These are phyloP conservation scores for Cyberlindnera mrakii DNA, from an alignment of 805 yeast species.

Conservation along the genomic window DNA sequence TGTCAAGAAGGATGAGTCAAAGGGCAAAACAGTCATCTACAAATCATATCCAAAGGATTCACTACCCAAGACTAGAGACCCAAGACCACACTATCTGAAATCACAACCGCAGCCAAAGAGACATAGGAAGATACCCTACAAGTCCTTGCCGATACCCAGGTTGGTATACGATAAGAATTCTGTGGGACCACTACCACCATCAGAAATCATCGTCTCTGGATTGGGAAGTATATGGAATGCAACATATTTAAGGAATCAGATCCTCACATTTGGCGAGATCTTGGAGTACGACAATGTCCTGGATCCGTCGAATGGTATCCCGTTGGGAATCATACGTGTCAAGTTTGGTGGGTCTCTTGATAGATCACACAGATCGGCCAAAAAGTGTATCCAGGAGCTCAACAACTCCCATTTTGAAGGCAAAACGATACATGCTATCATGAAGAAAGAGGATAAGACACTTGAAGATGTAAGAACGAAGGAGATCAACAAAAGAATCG, in stretches of 20 bases:
- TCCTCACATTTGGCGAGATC: slow-evolving; percentile 54
- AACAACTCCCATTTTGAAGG: slow-evolving; percentile 45
- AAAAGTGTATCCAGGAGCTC: slow-evolving; percentile 35
- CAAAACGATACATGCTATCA: slow-evolving; percentile 42
- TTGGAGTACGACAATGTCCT: slow-evolving; percentile 50
- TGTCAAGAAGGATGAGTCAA: slow-evolving; percentile 35
- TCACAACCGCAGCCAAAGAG: slow-evolving; percentile 21
- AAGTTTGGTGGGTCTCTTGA: slow-evolving; percentile 50
- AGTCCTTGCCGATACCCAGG: slow-evolving; percentile 33
- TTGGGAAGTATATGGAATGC: slow-evolving; percentile 50
- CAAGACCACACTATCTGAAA: slow-evolving; percentile 26
- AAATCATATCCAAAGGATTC: slow-evolving; percentile 24
- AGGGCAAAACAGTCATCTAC: slow-evolving; percentile 30
- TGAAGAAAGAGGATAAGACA: slow-evolving; percentile 41
- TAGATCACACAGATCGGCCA: slow-evolving; percentile 41
- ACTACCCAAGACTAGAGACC: slow-evolving; percentile 29
- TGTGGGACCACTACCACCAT: slow-evolving; percentile 66
- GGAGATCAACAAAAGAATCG: slow-evolving; percentile 2
- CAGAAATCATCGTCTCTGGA: slow-evolving; percentile 66
- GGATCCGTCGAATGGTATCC: slow-evolving; percentile 74
- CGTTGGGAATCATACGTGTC: slow-evolving; percentile 65
- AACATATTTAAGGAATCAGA: slow-evolving; percentile 40
- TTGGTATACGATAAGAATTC: slow-evolving; percentile 58
- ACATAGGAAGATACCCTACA: slow-evolving; percentile 36
- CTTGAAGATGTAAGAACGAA: slow-evolving; percentile 25